A percentile compares a stretch with the other conserved stretches of the same genome.
These are phyloP conservation scores for Rehmannia glutinosa DNA, from an alignment of 257 asterid species.

Conservation along the genomic window DNA sequence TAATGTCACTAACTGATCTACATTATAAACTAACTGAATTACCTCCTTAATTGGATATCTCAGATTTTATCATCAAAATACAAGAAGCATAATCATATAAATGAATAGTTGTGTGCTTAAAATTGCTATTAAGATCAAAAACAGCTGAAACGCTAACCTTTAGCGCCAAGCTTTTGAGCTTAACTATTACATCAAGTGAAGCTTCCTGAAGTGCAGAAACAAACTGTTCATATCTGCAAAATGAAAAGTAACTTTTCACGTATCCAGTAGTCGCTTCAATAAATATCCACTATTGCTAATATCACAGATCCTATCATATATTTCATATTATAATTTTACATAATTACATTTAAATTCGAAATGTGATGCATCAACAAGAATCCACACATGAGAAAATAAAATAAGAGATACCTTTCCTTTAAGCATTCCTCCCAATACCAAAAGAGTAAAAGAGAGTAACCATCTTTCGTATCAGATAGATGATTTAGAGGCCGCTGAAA, in stretches of 20 bases:
- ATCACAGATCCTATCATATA: background rate
- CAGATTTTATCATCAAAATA: background rate
- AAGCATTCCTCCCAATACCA: constrained; percentile 97
- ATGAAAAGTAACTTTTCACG: background rate
- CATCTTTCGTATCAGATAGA: constrained; percentile 81
- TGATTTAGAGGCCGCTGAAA: constrained; percentile 75
- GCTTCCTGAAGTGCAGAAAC: constrained; percentile 84
- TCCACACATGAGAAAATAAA: background rate
- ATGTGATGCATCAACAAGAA: background rate
- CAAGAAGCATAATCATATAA: background rate
- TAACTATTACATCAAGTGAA: constrained; percentile 71
- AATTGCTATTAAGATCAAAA: background rate
- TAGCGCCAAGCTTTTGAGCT: constrained; percentile 82
- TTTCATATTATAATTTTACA: background rate
- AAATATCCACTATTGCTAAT: background rate
- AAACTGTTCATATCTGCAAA: constrained; percentile 70
- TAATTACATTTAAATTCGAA: background rate
- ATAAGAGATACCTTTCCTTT: constrained; percentile 66
- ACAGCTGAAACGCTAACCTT: constrained; percentile 52
- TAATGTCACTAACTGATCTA: background rate
- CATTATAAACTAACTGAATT: background rate
- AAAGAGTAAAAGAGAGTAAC: constrained; percentile 76
- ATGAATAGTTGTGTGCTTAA: background rate
- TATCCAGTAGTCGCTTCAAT: background rate
- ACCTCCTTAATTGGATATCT: background rate